phyloP scores from a whole-genome alignment of 2,329 filamentous ascomycete species.

The Arthrinium phaeospermum region DNA sequence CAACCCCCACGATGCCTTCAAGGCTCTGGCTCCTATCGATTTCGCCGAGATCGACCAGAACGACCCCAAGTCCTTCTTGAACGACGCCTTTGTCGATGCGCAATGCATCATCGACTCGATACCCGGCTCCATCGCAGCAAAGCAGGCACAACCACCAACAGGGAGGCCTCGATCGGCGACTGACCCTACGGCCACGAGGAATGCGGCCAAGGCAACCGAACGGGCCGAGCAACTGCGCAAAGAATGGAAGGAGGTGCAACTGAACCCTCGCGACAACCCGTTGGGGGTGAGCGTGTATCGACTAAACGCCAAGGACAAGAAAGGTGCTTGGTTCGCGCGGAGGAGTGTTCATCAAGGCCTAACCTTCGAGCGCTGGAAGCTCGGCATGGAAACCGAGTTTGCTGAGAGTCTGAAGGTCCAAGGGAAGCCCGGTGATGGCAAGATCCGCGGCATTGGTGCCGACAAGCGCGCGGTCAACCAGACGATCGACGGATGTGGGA shows the following conservation, averaged over 20 bases:
- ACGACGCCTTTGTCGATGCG: constrained; percentile 67
- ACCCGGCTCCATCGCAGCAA: constrained; percentile 56
- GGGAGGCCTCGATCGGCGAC: constrained; percentile 62
- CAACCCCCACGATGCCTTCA: constrained; percentile 56
- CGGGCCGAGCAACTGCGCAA: constrained; percentile 67
- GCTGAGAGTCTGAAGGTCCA: constrained; percentile 75
- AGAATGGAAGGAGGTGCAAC: constrained; percentile 86
- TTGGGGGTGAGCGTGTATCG: constrained; percentile 81
- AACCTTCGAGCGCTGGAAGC: constrained; percentile 78
- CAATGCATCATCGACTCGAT: constrained; percentile 80
- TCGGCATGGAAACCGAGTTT: constrained; percentile 80
- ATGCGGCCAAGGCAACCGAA: constrained; percentile 52
- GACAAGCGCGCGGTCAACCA: constrained; percentile 74
- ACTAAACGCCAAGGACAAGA: constrained; percentile 76
- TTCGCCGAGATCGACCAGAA: constrained; percentile 51
- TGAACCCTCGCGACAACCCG: constrained; percentile 75
- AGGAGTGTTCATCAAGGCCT: constrained; percentile 82
- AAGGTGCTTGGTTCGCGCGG: constrained; percentile 88
- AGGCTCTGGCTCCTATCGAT: constrained; percentile 56
- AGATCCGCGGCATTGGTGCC: constrained; percentile 84
- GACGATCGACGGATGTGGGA: constrained; percentile 62
- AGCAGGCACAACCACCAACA: constrained; percentile 47
- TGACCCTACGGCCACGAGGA: constrained; percentile 54
- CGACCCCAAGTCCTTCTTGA: constrained; percentile 59
- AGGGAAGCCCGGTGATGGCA: constrained; percentile 72